Evolutionary conservation across 1,284 basidiomycete species (phyloP), one percentile per base, ranked within the genome.

Genomic region (Peniophora sp.): DNA sequence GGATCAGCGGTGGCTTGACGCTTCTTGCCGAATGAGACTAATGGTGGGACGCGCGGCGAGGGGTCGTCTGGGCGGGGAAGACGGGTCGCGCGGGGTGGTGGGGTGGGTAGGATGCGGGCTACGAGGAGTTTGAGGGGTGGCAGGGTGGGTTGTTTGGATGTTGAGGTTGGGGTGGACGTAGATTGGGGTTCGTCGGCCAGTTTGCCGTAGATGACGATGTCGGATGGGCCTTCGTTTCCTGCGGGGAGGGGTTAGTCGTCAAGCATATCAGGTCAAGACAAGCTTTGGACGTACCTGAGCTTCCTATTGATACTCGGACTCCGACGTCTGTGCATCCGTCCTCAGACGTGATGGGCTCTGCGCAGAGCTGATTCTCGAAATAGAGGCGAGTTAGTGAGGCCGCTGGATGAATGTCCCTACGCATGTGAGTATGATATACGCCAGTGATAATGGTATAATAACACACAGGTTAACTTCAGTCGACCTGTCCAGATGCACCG

Each of bases 21-120:
- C 58, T 57, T 59, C 24, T 24, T 53, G 17, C 51, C 53, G 41
- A 61, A 69, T 62, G 51, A 61, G 58, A 53, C 62, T 17, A 59
- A 54, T 2, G 82, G 81, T 0, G 83, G 83, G 39, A 74, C 71
- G 17, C 87, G 83, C 8, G 85, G 86, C 1, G 80, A 86, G 0
- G 84, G 86, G 54, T 89, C 87, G 56, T 89, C 86, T 0, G 87
- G 86, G 25, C 87, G 73, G 2, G 86, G 85, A 1, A 72, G 61
- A 17, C 79, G 74, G 25, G 50, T 55, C 49, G 55, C 64, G 17
- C 55, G 67, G 1, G 64, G 62, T 14, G 72, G 70, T 9, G 69
- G 71, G 0, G 65, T 69, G 22, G 73, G 66, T 8, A 73, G 68
- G 52, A 88, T 72, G 20, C 82, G 77, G 0, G 80, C 82, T 5